Evolutionary conservation across 1,139 yeast genomes (phyloP), one percentile per base, ranked within the genome.

Genomic region (Zygosaccharomyces sapae): DNA sequence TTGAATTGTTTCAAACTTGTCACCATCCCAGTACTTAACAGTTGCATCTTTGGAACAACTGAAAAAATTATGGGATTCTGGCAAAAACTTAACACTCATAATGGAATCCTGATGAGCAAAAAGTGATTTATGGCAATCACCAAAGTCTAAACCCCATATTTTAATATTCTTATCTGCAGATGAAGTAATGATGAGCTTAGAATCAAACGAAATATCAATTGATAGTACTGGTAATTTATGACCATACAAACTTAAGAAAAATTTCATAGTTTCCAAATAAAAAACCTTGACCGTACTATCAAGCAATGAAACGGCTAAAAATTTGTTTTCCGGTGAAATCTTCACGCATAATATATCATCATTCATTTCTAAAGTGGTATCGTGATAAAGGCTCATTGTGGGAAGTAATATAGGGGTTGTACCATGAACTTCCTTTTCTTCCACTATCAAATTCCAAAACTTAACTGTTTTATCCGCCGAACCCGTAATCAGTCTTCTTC

Each of bases 131-230:
- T 92, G 98, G 72, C 98, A 92, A 68, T 92, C 99, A 68, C 99
- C 99, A 66, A 92, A 92, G 67, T 92, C 98, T 51, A 94, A 72
- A 43, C 99, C 99, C 99, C 99, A 92, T 49, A 92, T 85, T 67
- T 94, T 89, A 63, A 92, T 87, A 68, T 92, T 92, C 68, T 92
- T 92, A 69, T 92, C 99, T 0, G 98, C 98, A 0, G 97, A 88
- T 5, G 96, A 86, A 0, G 97, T 87, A 46, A 90, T 82, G 47
- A 92, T 76, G 57, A 92, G 68, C 65, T 92, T 92, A 35, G 92
- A 83, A 65, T 92, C 99, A 56, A 70, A 74, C 1, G 97, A 86
- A 36, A 92, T 89, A 65, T 92, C 98, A 58, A 94, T 80, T 2
- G 95, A 81, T 48, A 88, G 72, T 1, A 88, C 96, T 0, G 99